These are phyloP conservation scores for Mycogone perniciosa DNA, from an alignment of 2,329 filamentous ascomycete genomes.

Conservation along the genomic window DNA sequence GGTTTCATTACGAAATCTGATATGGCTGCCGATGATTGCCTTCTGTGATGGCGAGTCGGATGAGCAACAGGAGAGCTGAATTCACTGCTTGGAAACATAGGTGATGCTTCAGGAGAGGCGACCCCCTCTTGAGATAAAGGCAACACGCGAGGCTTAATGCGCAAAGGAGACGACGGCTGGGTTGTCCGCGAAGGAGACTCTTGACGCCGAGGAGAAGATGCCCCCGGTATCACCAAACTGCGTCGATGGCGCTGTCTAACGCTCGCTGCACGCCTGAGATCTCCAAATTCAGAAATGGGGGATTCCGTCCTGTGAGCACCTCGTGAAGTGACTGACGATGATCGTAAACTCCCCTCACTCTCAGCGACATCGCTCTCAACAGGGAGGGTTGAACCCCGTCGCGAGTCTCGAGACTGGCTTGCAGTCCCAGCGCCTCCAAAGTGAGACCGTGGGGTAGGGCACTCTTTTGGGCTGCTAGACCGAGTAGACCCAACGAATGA, in stretches of 20 bases:
- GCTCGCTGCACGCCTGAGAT: constrained; percentile 68
- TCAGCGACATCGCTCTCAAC: constrained; percentile 79
- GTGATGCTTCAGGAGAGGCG: constrained; percentile 82
- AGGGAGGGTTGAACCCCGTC: constrained; percentile 65
- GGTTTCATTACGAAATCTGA: constrained; percentile 61
- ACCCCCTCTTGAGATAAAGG: constrained; percentile 57
- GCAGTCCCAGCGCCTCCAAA: constrained; percentile 52
- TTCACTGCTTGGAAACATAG: constrained; percentile 76
- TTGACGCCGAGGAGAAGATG: constrained; percentile 75
- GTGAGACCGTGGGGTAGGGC: constrained; percentile 83
- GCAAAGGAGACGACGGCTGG: constrained; percentile 78
- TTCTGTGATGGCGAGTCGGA: constrained; percentile 62
- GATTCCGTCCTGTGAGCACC: constrained; percentile 72
- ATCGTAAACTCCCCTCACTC: constrained; percentile 83
- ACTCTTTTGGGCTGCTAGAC: constrained; percentile 85
- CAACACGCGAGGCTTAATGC: constrained; percentile 72
- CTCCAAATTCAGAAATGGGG: constrained; percentile 78
- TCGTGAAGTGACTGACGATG: constrained; percentile 66
- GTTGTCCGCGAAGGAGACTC: constrained; percentile 78
- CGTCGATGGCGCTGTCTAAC: constrained; percentile 78
- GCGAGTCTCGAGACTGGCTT: constrained; percentile 55
- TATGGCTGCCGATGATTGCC: constrained; percentile 85
- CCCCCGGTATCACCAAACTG: constrained; percentile 74
- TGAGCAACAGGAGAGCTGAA: constrained; percentile 67
- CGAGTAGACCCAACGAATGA: constrained; percentile 63